Conservation (phyloP, 2,329 filamentous ascomycete genomes). For the Podosphaera fusca region DNA sequence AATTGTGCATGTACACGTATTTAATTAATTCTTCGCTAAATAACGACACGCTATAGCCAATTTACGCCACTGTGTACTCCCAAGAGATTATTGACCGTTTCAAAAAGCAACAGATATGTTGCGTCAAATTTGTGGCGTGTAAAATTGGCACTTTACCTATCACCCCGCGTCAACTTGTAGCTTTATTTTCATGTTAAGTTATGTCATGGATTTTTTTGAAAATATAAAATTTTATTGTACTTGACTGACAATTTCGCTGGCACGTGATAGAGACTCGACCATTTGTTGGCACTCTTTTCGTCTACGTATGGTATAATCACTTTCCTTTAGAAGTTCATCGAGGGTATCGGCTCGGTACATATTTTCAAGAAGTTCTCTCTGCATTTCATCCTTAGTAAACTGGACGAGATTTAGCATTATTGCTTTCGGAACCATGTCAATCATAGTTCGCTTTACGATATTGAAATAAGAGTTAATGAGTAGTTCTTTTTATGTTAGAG, state of each 20-base stretch:
- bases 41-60: no score
- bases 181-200: no score
- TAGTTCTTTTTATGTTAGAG: conserved; percentile 37
- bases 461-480: conserved; percentile 95
- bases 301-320: conserved; percentile 82
- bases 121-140: no score
- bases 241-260: conserved; percentile 86
- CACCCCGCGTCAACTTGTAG: no score
- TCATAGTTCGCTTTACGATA: conserved; percentile 95
- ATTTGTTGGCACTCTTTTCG: conserved; percentile 98
- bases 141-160: no score
- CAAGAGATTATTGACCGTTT: no score
- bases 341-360: conserved; percentile 86
- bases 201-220: background rate
- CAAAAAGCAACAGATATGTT: no score
- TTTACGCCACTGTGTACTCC: no score
- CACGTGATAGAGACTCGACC: conserved; percentile 78
- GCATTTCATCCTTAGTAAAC: conserved; percentile 97
- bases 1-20: background rate
- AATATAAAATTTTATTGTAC: conserved; percentile 20
- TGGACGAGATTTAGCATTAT: conserved; percentile 95
- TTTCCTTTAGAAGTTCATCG: conserved; percentile 90
- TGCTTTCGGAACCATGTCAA: conserved; percentile 98
- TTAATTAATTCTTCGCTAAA: no score
- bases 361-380: conserved; percentile 84